Base-by-base conservation (phyloP, 208 protist genomes). In the Histomonas meleagridis region DNA sequence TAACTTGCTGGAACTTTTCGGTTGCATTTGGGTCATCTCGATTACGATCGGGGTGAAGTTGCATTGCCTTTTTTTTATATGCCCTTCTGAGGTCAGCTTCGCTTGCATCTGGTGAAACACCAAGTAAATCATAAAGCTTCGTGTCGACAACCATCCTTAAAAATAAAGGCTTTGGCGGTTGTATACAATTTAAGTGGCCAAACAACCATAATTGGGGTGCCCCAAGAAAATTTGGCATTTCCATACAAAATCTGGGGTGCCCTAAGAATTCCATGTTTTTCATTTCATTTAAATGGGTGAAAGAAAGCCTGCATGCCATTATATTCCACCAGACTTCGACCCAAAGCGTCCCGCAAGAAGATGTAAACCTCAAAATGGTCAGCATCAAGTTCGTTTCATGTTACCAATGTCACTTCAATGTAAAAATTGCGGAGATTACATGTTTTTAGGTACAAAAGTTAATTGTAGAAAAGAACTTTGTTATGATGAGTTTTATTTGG, bases 401-500 rank as follows among this genome's bases (percentile, higher is more conserved):
- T 43, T 96, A 46, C 96, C 96, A 2, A 96, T 96, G 94, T 96
- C 93, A 91, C 93, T 96, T 38, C 70, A 94, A 62, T 96, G 96
- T 91, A 92, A 92, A 72, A 94, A 86, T 49, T 96, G 96, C 90
- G 94, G 95, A 57, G 94, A 96, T 91, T 96, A 95, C 92, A 92
- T 96, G 21, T 94, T 93, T 81, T 78, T 91, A 43, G 96, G 95
- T 38, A 96, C 92, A 49, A 96, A 96, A 91, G 96, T 96, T 86
- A 96, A 96, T 69, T 92, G 95, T 23, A 86, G 91, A 43, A 96
- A 96, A 65, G 96, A 96, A 92, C 95, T 95, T n/a, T 94, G 95
- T 0, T 57, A 91, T 55, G 94, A 92, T 21, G 92, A 96, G 55
- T 92, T 94, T 55, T 96, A 96, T 90, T 91, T 96, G 0, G 95